Base-by-base conservation (phyloP, 495 filamentous ascomycete species). In the Chaetomium tenue region DNA sequence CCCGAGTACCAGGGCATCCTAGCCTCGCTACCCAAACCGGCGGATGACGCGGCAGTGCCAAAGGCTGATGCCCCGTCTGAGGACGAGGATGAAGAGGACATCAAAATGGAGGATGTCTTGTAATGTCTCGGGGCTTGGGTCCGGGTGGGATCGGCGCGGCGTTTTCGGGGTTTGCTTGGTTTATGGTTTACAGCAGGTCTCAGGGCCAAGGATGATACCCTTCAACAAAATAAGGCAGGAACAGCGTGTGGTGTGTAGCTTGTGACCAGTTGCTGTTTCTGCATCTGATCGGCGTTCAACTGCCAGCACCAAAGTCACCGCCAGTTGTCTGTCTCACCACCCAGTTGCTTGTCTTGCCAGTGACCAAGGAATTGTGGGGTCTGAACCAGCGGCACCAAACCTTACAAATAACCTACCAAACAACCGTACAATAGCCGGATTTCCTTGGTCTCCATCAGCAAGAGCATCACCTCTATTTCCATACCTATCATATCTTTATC, bases 91-190 rank as follows among this genome's bases (percentile, higher is more conserved):
- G 84, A 86, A 44, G 89, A 90, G 33, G 84, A 89, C 59, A 73
- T 86, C 26, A 86, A 91, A 71, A 91, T 93, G 81, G 89, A 92
- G 71, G 89, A 92, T 74, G 85, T 91, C 28, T 63, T 84, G 33
- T 74, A 63, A 58, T 28, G 20, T n/a, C 30, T 23, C 26, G 5
- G n/a, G 30, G 26, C 8, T 6, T 6, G 23, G 22, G 33, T 23
- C 23, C 30, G 23, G 11, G 25, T 18, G 5, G 8, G 25, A 26
- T 33, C 15, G 22, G 55, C 7, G 9, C 44, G 68, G 68, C 65
- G 61, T 70, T 63, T 28, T 40, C 26, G 42, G 50, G 28, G 13
- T 2, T 13, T 25, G 6, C 2, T 23, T 30, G 25, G 40, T n/a
- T 54, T 66, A n/a, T 18, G n/a, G 26, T 61, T 25, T 50, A 64